Evolutionary conservation across 2,329 filamentous ascomycete genomes (phyloP).

Genomic region (Calonectria leucothoes): DNA sequence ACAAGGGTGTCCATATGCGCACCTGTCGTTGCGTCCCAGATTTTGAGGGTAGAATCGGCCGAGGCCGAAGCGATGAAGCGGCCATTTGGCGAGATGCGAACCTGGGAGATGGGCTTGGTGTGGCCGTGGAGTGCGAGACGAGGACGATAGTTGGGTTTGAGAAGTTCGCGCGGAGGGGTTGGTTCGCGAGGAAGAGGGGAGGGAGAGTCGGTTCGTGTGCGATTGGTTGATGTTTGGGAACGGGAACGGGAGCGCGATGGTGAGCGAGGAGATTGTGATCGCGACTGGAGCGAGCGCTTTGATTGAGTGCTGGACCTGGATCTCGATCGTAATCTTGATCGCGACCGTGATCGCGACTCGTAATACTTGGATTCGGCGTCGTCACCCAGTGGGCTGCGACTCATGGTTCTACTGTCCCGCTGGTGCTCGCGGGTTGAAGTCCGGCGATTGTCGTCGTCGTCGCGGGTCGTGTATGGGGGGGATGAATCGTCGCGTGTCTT

Average conservation of each 20-base stretch:
- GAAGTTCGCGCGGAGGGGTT: conserved; percentile 60
- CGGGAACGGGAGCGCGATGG: conserved; percentile 44
- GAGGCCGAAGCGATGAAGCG: conserved; percentile 90
- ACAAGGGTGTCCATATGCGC: conserved; percentile 88
- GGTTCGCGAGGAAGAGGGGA: conserved; percentile 42
- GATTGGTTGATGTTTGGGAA: conserved; percentile 45
- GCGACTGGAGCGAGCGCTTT: conserved; percentile 46
- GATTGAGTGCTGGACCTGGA: conserved; percentile 53
- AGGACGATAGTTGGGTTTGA: conserved; percentile 74
- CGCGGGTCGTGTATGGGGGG: conserved; percentile 39
- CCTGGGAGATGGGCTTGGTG: conserved; percentile 81
- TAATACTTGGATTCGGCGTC: conserved; percentile 40
- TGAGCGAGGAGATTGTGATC: conserved; percentile 45
- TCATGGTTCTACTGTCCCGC: conserved; percentile 37
- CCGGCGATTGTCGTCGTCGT: conserved; percentile 30
- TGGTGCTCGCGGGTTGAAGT: conserved; percentile 33
- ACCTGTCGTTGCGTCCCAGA: conserved; percentile 87
- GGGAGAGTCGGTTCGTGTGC: conserved; percentile 45
- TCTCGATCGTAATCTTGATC: conserved; percentile 47
- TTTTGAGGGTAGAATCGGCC: conserved; percentile 89
- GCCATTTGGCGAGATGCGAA: conserved; percentile 92
- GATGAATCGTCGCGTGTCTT: conserved; percentile 46
- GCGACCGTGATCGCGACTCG: conserved; percentile 47
- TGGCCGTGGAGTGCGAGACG: conserved; percentile 82
- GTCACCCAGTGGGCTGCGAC: conserved; percentile 38